Evolutionary conservation across 495 filamentous ascomycete genomes (phyloP).

Genomic region (Penicillium odoratum): DNA sequence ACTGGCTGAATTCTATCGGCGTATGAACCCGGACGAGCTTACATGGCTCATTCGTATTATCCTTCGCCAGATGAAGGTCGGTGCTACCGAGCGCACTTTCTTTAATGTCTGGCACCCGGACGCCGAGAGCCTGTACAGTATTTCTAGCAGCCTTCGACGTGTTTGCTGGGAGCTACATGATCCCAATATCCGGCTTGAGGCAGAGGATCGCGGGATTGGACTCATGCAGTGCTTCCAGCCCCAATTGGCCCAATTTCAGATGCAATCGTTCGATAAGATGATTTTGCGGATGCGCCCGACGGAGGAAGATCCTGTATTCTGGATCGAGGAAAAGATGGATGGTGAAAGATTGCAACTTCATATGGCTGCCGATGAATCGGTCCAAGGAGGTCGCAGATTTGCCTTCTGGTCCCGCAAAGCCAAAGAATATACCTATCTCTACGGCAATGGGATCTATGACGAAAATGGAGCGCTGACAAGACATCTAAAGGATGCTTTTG

Average conservation of each 20-base stretch:
- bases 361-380: constrained; percentile 69
- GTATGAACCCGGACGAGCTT: constrained; percentile 91
- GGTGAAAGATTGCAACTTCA: constrained; percentile 97
- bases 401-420: constrained; percentile 94
- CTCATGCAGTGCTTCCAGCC: constrained; percentile 98
- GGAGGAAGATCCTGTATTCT: constrained; percentile 74
- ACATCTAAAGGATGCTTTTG: constrained; percentile 76
- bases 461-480: constrained; percentile 76
- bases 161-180: constrained; percentile 96
- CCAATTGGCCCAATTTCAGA: constrained; percentile 94
- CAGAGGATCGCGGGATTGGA: constrained; percentile 69
- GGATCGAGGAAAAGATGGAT: constrained; percentile 98
- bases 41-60: constrained; percentile 96
- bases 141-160: constrained; percentile 83
- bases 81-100: constrained; percentile 90
- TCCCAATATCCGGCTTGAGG: constrained; percentile 69
- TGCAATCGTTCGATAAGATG: constrained; percentile 82
- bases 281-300: constrained; percentile 68
- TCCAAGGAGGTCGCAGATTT: constrained; percentile 72
- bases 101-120: constrained; percentile 93
- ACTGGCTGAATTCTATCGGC: constrained; percentile 76
- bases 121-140: constrained; percentile 84
- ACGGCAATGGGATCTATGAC: constrained; percentile 75
- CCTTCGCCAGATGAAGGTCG: constrained; percentile 96
- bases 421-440: constrained; percentile 96